Base-by-base conservation (phyloP, 306 rosid genomes). In the Malus asiatica region DNA sequence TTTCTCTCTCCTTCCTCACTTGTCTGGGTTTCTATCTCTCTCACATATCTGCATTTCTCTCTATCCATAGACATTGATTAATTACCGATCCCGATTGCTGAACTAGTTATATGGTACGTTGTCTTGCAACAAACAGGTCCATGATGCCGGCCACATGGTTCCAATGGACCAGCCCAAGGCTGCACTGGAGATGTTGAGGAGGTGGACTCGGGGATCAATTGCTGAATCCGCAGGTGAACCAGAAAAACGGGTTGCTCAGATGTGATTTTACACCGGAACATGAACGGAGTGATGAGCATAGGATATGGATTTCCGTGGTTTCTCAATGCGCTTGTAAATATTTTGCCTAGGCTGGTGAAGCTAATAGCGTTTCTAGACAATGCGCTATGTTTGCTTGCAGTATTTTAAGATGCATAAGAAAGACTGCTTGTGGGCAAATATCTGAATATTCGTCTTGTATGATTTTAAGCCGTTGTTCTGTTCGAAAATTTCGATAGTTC, bases 131-230 rank as follows among this genome's bases (percentile, higher is more conserved):
- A 71, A 69, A 72, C 92, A 95, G 99, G 99, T 95, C 59, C 97
- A 86, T 55, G 88, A 95, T 62, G 97, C 99, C 12, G 99, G 99
- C 76, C 99, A 95, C 86, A 89, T 95, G 99, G 99, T 95, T 76
- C 99, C 99, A 4, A 95, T 95, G 99, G 99, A 95, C 81, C 99
- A 95, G 79, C 99, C 99, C 19, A 87, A 89, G 90, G 97, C 99
- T 77, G 72, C 99, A 20, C 68, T 95, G 45, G 96, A 87, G 90
- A 95, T 95, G 99, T 83, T 95, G 91, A 87, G 77, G 78, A 88
- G 84, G 84, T 95, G 97, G 99, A 95, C 91, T 72, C 86, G 35
- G 72, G 97, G 98, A 52, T 75, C 83, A 58, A 96, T 95, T 73
- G 80, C 88, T 25, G 80, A 81, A 65, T 70, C 81, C 42, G 83